A percentile compares a stretch with the other conserved stretches of the same genome.
These are phyloP conservation scores for Tuber aestivum DNA, from an alignment of 495 filamentous ascomycete genomes.

Conservation along the genomic window DNA sequence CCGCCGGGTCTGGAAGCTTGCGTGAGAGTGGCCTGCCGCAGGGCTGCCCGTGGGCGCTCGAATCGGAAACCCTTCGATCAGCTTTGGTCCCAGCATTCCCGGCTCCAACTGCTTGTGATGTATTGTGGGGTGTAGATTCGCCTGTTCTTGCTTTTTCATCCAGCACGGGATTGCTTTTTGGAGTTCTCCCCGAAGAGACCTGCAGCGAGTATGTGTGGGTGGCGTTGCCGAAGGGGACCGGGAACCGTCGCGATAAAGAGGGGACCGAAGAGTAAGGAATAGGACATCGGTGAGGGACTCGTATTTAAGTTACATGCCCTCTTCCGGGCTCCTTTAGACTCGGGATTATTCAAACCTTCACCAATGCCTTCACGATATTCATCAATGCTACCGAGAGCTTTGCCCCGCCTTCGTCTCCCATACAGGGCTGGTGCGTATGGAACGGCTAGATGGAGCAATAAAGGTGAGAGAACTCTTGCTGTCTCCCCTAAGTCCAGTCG, in stretches of 20 bases:
- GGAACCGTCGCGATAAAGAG: background rate
- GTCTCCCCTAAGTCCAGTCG: background rate
- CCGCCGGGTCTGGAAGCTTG: background rate
- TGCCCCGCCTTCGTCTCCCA: conserved; percentile 44
- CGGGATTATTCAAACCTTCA: background rate
- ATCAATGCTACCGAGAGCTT: background rate
- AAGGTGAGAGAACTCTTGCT: conserved; percentile 38
- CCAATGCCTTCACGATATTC: background rate
- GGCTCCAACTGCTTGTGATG: background rate
- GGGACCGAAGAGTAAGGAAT: background rate
- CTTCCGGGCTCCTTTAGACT: background rate
- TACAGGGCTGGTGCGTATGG: conserved; percentile 46
- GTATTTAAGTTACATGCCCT: conserved; percentile 1
- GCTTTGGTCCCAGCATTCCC: background rate
- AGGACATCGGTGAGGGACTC: background rate
- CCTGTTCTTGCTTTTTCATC: background rate
- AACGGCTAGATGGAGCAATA: conserved; percentile 47
- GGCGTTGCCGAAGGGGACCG: background rate
- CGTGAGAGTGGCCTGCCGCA: background rate
- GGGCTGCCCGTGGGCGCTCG: background rate
- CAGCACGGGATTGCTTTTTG: background rate
- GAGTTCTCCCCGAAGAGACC: background rate
- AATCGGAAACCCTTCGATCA: background rate
- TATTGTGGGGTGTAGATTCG: background rate
- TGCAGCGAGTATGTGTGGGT: background rate